These are phyloP conservation scores for Ogataea pignaliae DNA, from an alignment of 805 yeast species.

Conservation along the genomic window DNA sequence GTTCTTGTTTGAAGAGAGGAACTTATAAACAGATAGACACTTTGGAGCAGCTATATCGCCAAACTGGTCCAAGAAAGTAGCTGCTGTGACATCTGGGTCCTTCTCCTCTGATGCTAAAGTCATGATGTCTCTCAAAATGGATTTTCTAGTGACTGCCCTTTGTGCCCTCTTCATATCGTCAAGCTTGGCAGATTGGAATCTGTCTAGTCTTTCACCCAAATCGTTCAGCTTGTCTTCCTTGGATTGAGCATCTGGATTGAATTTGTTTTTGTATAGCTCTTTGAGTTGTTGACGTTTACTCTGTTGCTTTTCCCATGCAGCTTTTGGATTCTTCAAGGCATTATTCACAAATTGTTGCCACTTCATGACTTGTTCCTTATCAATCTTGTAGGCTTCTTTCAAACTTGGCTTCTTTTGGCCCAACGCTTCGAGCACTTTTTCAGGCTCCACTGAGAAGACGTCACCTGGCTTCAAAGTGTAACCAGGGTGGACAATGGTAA, in stretches of 20 bases:
- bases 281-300: constrained; percentile 40
- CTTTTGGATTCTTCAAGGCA: constrained; percentile 54
- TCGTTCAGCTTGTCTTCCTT: constrained; percentile 9
- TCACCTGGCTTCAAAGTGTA: constrained; percentile 81
- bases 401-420: constrained; percentile 82
- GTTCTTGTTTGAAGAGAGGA: constrained; percentile 18
- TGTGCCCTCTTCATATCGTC: constrained; percentile 31
- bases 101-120: constrained; percentile 17
- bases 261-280: constrained; percentile 19
- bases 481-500: constrained; percentile 71
- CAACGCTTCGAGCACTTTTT: constrained; percentile 75
- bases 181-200: constrained; percentile 28
- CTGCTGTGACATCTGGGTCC: constrained; percentile 18
- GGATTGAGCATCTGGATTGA: constrained; percentile 15
- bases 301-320: constrained; percentile 47
- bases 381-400: constrained; percentile 61
- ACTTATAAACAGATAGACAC: constrained; percentile 34
- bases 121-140: constrained; percentile 42
- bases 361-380: constrained; percentile 62
- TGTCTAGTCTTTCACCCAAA: constrained; percentile 28
- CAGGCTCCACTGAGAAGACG: constrained; percentile 79
- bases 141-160: constrained; percentile 39
- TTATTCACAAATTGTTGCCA: constrained; percentile 72
- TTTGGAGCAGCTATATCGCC: constrained; percentile 29
- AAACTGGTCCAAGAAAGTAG: constrained; percentile 34